Conservation (phyloP, 805 yeast genomes). For the Metschnikowia koreensis region DNA sequence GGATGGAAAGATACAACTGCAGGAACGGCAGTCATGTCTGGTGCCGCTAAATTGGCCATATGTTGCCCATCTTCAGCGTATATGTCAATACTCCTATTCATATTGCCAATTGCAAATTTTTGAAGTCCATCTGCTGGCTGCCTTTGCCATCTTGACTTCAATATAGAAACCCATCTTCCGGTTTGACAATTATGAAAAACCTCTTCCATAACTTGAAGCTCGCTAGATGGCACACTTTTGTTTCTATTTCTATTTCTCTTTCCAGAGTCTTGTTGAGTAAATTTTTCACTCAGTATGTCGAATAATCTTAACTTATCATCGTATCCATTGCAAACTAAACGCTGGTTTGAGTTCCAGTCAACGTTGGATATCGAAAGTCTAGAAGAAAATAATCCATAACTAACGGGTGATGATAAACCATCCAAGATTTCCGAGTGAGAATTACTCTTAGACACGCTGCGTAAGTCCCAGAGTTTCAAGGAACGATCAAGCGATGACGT, state of each 20-base stretch:
- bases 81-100: conserved; percentile 85
- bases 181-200: conserved; percentile 92
- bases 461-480: conserved; percentile 81
- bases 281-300: neutral
- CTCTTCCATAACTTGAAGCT: neutral
- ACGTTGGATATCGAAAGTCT: conserved; percentile 81
- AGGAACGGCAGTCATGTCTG: conserved; percentile 74
- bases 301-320: conserved; percentile 32
- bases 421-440: conserved; percentile 11
- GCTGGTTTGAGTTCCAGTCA: conserved; percentile 70
- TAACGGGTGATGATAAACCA: conserved; percentile 40
- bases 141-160: conserved; percentile 84
- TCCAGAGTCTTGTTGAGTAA: conserved; percentile 2
- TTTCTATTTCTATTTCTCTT: neutral
- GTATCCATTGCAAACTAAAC: conserved; percentile 88
- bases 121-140: conserved; percentile 68
- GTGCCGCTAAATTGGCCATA: conserved; percentile 68
- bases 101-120: conserved; percentile 88
- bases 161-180: conserved; percentile 93
- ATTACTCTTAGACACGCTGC: conserved; percentile 41
- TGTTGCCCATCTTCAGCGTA: conserved; percentile 75
- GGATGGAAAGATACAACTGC: conserved; percentile 87
- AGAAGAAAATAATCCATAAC: conserved; percentile 63
- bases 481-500: conserved; percentile 89
- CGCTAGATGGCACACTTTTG: neutral